Evolutionary conservation across 345 rosid species (phyloP).

Genomic region (Viola odorata): DNA sequence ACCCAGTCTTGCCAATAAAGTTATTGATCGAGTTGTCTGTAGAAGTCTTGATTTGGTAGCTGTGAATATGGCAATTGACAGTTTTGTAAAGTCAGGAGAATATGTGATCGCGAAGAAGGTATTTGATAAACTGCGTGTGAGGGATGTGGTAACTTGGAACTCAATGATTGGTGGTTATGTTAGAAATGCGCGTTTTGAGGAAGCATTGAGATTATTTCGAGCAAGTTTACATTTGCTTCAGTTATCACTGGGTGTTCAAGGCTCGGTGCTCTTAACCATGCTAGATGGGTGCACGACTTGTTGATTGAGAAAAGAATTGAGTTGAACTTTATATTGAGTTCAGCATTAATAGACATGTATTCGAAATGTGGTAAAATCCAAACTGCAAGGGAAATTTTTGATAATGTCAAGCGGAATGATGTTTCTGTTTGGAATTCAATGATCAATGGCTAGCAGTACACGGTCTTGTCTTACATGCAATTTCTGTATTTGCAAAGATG

Average conservation of each 20-base stretch:
- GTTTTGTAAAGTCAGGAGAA: constrained; percentile 46
- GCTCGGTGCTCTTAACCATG: constrained; percentile 51
- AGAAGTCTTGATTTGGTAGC: constrained; percentile 30
- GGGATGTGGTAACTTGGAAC: constrained; percentile 74
- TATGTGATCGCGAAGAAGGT: constrained; percentile 49
- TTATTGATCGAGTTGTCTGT: constrained; percentile 34
- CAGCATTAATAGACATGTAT: constrained; percentile 68
- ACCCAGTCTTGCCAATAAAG: constrained; percentile 28
- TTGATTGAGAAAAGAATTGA: constrained; percentile 40
- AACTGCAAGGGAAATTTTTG: constrained; percentile 52
- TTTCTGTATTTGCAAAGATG: constrained; percentile 48
- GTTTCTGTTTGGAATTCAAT: constrained; percentile 78
- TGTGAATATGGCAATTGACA: constrained; percentile 42
- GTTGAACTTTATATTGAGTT: constrained; percentile 45
- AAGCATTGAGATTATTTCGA: constrained; percentile 40
- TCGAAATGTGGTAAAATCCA: constrained; percentile 67
- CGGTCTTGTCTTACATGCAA: constrained; percentile 58
- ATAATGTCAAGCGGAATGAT: constrained; percentile 28
- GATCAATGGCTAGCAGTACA: constrained; percentile 75
- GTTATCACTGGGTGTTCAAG: constrained; percentile 57
- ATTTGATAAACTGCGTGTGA: constrained; percentile 34
- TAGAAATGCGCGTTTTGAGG: constrained; percentile 48
- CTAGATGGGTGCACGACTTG: constrained; percentile 56
- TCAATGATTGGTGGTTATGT: constrained; percentile 64
- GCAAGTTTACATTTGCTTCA: constrained; percentile 59